Base-by-base conservation (phyloP, 768 basidiomycete species). In the Daedalea quercina region DNA sequence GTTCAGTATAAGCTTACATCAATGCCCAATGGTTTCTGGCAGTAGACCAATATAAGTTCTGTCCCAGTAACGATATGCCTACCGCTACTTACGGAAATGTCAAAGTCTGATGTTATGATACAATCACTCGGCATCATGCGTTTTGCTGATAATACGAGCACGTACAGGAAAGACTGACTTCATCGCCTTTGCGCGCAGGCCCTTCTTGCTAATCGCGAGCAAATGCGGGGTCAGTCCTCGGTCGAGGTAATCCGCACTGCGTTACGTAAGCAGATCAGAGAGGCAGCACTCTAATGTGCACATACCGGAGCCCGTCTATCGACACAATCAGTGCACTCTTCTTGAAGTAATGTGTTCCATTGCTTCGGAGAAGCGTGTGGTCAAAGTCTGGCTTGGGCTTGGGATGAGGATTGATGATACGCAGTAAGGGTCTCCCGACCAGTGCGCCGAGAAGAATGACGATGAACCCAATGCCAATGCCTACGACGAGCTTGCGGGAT, bases 111-210 rank as follows among this genome's bases (percentile, higher is more conserved):
- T 31, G 13, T 15, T 15, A 11, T 11, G 28, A 31, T 31, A 1
- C 25, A 2, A 3, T 3, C 3, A 12, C n/a, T 53, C 47, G 51
- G 51, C 24, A 24, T 23, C 12, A 13, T 23, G 1, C 19, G 25
- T 19, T 19, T 44, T 26, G 2, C 11, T 3, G 23, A 24, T 25
- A 44, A 12, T 28, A 22, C 19, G n/a, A 20, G 4, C 9, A 65
- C 84, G 60, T 55, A 90, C 90, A 4, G 94, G 94, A 59, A 94
- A 94, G 7, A 92, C 66, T n/a, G 94, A 89, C 45, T 76, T 74
- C 83, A 95, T 84, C 3, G 80, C 88, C 67, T 94, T 90, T 2
- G 94, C 92, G 31, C 90, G 77, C n/a, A 94, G 61, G 1, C 93
- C 93, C 63, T 85, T 76, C 69, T 85, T 80, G 63, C 88, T 88